phyloP scores from a whole-genome alignment of 768 basidiomycete genomes.

The Obba rivulosa region DNA sequence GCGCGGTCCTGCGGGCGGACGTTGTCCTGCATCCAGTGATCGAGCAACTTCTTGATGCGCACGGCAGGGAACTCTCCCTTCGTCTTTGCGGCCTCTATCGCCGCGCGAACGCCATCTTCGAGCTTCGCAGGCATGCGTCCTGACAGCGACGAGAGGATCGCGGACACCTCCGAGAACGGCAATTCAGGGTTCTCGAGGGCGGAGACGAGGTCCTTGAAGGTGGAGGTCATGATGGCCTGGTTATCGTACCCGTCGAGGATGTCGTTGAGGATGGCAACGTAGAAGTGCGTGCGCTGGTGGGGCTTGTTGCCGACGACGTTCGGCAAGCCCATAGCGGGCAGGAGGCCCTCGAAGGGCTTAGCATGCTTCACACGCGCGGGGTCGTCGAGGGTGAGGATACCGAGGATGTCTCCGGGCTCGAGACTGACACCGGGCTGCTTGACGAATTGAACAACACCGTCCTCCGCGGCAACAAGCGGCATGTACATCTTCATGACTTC shows the following conservation, averaged over 20 bases:
- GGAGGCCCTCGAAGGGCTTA: conserved; percentile 94
- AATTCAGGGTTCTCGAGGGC: conserved; percentile 82
- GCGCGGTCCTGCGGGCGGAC: conserved; percentile 75
- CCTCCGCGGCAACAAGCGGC: conserved; percentile 92
- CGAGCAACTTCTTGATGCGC: conserved; percentile 81
- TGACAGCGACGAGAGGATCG: conserved; percentile 82
- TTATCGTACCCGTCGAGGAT: conserved; percentile 97
- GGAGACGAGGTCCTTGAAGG: conserved; percentile 80
- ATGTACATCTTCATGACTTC: conserved; percentile 99
- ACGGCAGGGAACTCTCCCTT: conserved; percentile 90
- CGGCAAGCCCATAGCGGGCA: conserved; percentile 83
- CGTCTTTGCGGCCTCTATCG: conserved; percentile 69
- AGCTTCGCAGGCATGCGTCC: conserved; percentile 92
- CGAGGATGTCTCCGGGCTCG: conserved; percentile 95
- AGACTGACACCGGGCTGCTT: conserved; percentile 98
- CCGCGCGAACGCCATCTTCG: conserved; percentile 77
- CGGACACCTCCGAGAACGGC: conserved; percentile 79
- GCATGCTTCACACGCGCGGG: conserved; percentile 96
- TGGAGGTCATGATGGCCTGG: conserved; percentile 81
- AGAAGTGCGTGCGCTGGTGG: conserved; percentile 76
- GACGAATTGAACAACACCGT: conserved; percentile 91
- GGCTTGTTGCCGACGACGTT: conserved; percentile 84
- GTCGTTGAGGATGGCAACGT: conserved; percentile 75
- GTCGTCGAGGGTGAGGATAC: conserved; percentile 94
- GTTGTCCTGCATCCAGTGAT: conserved; percentile 78